A percentile compares a stretch with the other conserved stretches of the same genome.
Conservation (phyloP, 768 basidiomycete species). For the Xerocomellus intermedius region DNA sequence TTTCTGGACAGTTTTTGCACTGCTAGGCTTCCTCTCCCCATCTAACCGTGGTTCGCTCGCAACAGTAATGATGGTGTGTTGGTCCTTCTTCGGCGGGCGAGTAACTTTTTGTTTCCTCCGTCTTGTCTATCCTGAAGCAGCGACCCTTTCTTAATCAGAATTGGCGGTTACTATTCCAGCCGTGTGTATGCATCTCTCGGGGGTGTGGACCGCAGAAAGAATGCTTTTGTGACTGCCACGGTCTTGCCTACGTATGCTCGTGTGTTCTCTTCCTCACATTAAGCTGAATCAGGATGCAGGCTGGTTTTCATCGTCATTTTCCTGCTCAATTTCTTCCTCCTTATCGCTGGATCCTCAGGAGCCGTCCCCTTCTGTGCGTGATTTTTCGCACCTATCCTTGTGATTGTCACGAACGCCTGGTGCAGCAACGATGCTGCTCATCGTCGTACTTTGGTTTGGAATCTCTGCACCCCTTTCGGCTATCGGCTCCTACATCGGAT, state of each 20-base stretch:
- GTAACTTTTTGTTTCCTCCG: slow-evolving; percentile 12
- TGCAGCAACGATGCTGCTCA: slow-evolving; percentile 78
- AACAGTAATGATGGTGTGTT: slow-evolving; percentile 65
- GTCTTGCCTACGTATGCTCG: slow-evolving; percentile 75
- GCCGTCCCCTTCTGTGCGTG: slow-evolving; percentile 88
- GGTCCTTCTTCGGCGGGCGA: slow-evolving; percentile 89
- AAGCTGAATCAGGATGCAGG: slow-evolving; percentile 38
- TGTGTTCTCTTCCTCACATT: background rate
- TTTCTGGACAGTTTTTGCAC: slow-evolving; percentile 67
- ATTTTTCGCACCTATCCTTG: background rate
- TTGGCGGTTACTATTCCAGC: slow-evolving; percentile 87
- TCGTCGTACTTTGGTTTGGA: slow-evolving; percentile 87
- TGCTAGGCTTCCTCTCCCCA: slow-evolving; percentile 91
- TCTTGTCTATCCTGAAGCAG: background rate
- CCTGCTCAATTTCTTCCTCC: slow-evolving; percentile 87
- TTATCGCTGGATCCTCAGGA: slow-evolving; percentile 84
- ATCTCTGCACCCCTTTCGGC: slow-evolving; percentile 89
- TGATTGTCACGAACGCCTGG: background rate
- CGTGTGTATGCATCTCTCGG: slow-evolving; percentile 73
- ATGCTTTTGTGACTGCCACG: slow-evolving; percentile 85
- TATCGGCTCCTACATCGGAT: slow-evolving; percentile 83
- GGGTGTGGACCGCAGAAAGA: slow-evolving; percentile 75
- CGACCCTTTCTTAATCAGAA: slow-evolving; percentile 38
- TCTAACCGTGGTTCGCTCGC: slow-evolving; percentile 94
- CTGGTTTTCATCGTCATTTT: slow-evolving; percentile 83